phyloP scores from a whole-genome alignment of 2,329 filamentous ascomycete species.

The Bimuria novae-zelandiae region DNA sequence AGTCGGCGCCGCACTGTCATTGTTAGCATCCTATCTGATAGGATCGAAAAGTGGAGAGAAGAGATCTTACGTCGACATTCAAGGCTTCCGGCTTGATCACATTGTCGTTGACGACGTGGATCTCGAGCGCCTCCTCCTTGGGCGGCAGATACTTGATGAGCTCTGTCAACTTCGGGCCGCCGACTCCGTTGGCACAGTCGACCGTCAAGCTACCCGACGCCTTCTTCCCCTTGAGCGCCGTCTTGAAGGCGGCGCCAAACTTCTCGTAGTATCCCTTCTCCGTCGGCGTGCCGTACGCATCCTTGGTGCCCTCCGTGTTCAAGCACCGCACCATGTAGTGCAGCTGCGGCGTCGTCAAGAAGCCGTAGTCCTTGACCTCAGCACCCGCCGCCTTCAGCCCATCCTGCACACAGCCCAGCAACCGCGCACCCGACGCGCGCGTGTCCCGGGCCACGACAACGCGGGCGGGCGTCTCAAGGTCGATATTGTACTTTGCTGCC shows the following conservation, averaged over 20 bases:
- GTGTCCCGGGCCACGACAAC: slow-evolving; percentile 94
- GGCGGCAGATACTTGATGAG: slow-evolving; percentile 80
- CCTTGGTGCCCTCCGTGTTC: slow-evolving; percentile 87
- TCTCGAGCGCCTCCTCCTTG: slow-evolving; percentile 70
- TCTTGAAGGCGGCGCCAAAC: slow-evolving; percentile 80
- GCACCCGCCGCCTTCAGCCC: slow-evolving; percentile 77
- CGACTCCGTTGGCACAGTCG: slow-evolving; percentile 96
- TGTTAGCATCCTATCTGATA: slow-evolving; percentile 14
- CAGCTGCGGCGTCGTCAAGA: slow-evolving; percentile 94
- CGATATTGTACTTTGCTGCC: slow-evolving; percentile 62
- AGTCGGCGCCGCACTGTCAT: slow-evolving; percentile 85
- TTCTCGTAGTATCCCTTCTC: slow-evolving; percentile 97
- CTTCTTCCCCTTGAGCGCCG: slow-evolving; percentile 74
- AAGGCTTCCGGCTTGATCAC: slow-evolving; percentile 86
- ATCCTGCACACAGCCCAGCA: slow-evolving; percentile 78
- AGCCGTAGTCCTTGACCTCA: slow-evolving; percentile 81
- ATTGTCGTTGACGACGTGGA: slow-evolving; percentile 90
- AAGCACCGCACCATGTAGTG: slow-evolving; percentile 95
- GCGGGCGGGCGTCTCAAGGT: slow-evolving; percentile 69
- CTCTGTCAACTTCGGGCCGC: slow-evolving; percentile 86
- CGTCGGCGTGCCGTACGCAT: slow-evolving; percentile 85
- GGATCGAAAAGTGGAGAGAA: neutral
- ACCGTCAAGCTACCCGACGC: slow-evolving; percentile 76
- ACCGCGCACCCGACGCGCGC: slow-evolving; percentile 83
- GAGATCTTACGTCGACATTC: slow-evolving; percentile 74